Conservation (phyloP, 2,329 filamentous ascomycete species). For the Colletotrichum ledebouriae region DNA sequence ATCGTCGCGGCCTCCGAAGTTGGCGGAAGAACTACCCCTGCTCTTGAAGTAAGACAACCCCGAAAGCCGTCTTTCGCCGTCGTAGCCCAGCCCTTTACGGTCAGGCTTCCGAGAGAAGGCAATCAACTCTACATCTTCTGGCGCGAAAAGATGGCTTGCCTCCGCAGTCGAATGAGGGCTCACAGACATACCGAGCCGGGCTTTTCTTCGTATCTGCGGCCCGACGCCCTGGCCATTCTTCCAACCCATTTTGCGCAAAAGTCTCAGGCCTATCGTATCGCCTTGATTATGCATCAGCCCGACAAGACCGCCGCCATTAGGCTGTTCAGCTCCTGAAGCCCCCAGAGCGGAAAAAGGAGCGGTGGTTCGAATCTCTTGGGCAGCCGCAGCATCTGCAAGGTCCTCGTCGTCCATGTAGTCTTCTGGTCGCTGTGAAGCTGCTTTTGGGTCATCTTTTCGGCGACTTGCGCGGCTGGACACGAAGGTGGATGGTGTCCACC, state of each 20-base stretch:
- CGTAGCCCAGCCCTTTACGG: conserved; percentile 78
- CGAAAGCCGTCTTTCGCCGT: conserved; percentile 67
- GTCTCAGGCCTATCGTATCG: conserved; percentile 87
- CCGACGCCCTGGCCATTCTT: conserved; percentile 93
- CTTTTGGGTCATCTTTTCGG: conserved; percentile 72
- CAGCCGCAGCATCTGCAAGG: conserved; percentile 85
- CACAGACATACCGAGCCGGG: conserved; percentile 70
- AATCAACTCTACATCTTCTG: conserved; percentile 81
- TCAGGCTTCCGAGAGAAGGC: conserved; percentile 75
- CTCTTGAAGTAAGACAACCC: background rate
- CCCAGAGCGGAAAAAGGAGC: conserved; percentile 83
- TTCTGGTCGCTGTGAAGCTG: conserved; percentile 75
- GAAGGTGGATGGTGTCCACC: conserved; percentile 94
- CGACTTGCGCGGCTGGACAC: conserved; percentile 89
- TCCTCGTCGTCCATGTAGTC: conserved; percentile 99
- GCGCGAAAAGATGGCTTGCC: conserved; percentile 82
- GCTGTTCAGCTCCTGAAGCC: conserved; percentile 62
- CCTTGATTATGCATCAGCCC: conserved; percentile 80
- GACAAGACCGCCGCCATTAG: conserved; percentile 61
- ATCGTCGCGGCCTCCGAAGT: conserved; percentile 45
- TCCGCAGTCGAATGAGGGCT: conserved; percentile 54
- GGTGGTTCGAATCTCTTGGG: conserved; percentile 79
- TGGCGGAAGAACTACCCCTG: background rate
- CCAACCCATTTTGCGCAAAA: conserved; percentile 96
- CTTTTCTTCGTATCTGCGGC: conserved; percentile 82